Evolutionary conservation across 106 monocot genomes (phyloP), one percentile per base, ranked within the genome.

Genomic region (Cymbidium sinense): DNA sequence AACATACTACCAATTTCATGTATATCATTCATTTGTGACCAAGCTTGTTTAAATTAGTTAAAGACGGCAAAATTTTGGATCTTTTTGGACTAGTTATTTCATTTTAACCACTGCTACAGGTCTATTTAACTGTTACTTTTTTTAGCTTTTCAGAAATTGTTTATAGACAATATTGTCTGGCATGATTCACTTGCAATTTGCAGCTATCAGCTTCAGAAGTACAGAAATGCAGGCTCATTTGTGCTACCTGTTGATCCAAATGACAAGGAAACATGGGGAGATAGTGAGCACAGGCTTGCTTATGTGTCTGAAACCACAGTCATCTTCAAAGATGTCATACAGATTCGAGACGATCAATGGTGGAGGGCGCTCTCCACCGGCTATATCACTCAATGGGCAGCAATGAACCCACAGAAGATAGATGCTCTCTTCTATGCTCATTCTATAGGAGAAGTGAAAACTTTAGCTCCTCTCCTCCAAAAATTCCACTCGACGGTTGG

Each of bases 121-220:
- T 21, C 18, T 19, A 52, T 52, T 52, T 19, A 7, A 7, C 7
- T 52, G 52, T 52, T 52, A 3, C 20, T 52, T 9, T 21, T 9
- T 52, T 52, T 15, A 52, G 52, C 52, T n/a, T n/a, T n/a, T n/a
- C n/a, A 52, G 52, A 52, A 19, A 52, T 19, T 52, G 11, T 3
- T 3, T 13, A 3, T 64, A 52, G 10, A 23, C 2, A 25, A 39
- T 65, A 37, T 31, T 37, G 1, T 31, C 37, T 52, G 17, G 19
- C 3, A 71, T 73, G 18, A 37, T 83, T 27, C 13, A 44, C 43
- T 27, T 43, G 41, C 28, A 44, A 36, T 34, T 37, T 79, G 83
- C 90, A 98, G 98, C 71, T 98, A 98, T 79, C 98, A 94, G 84
- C 91, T 98, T 36, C 98, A 98, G 78, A 98, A 94, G 81, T 98